Conservation (phyloP, 176 grass and related monocot genomes). For the Phyllostachys edulis region DNA sequence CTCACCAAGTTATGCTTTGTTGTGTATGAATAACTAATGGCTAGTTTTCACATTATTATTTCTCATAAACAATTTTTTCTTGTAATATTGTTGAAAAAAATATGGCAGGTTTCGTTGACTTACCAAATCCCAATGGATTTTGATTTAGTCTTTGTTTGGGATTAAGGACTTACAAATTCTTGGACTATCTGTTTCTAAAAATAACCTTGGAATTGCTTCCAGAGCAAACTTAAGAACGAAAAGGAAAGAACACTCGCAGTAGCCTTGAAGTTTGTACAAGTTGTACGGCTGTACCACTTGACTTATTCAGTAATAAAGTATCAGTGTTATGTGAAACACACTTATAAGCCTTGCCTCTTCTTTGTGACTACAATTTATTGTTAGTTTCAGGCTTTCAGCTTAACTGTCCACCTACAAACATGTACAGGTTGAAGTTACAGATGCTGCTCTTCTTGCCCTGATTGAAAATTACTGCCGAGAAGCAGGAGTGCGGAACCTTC, state of each 20-base stretch:
- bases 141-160: background rate
- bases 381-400: slow-evolving; percentile 29
- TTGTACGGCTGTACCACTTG: background rate
- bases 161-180: background rate
- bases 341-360: background rate
- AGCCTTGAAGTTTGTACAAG: background rate
- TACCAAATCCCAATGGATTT: background rate
- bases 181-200: background rate
- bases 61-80: background rate
- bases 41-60: background rate
- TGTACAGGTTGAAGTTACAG: slow-evolving; percentile 93
- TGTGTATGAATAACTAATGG: background rate
- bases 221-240: background rate
- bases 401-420: slow-evolving; percentile 11
- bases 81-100: background rate
- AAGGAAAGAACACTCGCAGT: background rate
- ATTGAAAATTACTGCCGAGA: slow-evolving; percentile 97
- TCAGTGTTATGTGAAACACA: slow-evolving; percentile 1
- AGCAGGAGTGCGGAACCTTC: slow-evolving; percentile 97
- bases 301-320: slow-evolving; percentile 10
- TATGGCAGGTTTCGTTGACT: background rate
- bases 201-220: background rate
- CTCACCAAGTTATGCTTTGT: slow-evolving; percentile 3
- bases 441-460: slow-evolving; percentile 87
- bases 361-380: slow-evolving; percentile 4